A percentile compares a stretch with the other conserved stretches of the same genome.
These are phyloP conservation scores for Pichia sorboxylosa DNA, from an alignment of 1,139 yeast species.

Conservation along the genomic window DNA sequence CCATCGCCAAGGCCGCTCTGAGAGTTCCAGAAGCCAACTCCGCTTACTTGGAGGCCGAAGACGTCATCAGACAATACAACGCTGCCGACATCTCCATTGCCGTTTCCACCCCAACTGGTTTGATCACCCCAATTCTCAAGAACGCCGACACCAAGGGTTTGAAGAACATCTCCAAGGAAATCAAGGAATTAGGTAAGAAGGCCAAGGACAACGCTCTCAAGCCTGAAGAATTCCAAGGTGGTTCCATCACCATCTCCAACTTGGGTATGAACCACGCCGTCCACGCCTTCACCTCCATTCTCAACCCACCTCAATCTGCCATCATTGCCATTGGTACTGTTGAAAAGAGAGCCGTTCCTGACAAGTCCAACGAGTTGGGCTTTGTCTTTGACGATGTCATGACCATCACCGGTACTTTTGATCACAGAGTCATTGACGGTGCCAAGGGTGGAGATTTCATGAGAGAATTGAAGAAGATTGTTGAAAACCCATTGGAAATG, in stretches of 20 bases:
- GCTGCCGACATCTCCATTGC: constrained; percentile 96
- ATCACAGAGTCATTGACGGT: constrained; percentile 95
- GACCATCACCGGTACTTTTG: constrained; percentile 90
- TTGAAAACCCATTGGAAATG: constrained; percentile 94
- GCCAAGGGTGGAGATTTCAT: constrained; percentile 97
- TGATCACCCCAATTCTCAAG: constrained; percentile 90
- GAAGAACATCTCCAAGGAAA: constrained; percentile 64
- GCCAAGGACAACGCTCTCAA: constrained; percentile 86
- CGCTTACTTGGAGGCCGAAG: constrained; percentile 83
- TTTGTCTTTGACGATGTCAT: constrained; percentile 86
- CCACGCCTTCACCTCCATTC: constrained; percentile 82
- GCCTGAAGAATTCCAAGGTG: constrained; percentile 98
- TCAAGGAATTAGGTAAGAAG: constrained; percentile 90
- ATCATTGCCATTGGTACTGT: constrained; percentile 91
- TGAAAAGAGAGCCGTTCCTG: constrained; percentile 88
- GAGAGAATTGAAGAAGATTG: constrained; percentile 77
- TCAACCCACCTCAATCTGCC: constrained; percentile 95
- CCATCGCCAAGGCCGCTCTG: constrained; percentile 78
- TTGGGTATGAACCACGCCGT: constrained; percentile 98
- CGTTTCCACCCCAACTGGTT: constrained; percentile 95
- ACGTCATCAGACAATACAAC: constrained; percentile 82
- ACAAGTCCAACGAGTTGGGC: constrained; percentile 82
- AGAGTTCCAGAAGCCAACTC: constrained; percentile 93
- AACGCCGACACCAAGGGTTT: constrained; percentile 83
- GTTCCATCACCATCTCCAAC: constrained; percentile 96